Conservation (phyloP, 2,329 filamentous ascomycete species). For the Colletotrichum sp. region DNA sequence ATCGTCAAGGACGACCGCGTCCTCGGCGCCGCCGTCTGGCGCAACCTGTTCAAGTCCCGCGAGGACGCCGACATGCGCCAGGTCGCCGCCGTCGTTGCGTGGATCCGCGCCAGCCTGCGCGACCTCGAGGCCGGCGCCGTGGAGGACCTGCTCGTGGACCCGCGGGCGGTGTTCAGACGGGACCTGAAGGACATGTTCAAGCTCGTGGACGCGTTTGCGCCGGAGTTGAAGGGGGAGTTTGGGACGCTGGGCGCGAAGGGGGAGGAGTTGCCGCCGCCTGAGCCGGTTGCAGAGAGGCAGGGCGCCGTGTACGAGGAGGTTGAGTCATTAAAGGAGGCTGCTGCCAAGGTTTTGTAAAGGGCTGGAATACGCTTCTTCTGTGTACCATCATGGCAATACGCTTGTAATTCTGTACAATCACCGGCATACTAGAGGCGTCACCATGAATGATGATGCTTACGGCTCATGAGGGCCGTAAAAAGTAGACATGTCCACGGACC, state of each 20-base stretch:
- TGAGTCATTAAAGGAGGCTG: neutral
- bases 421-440: neutral
- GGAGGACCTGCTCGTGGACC: conserved; percentile 40
- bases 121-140: conserved; percentile 57
- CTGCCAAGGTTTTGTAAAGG: neutral
- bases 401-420: conserved; percentile 30
- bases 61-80: conserved; percentile 54
- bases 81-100: conserved; percentile 60
- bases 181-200: conserved; percentile 39
- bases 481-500: neutral
- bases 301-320: conserved; percentile 15
- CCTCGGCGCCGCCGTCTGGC: conserved; percentile 85
- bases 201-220: conserved; percentile 36
- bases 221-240: conserved; percentile 43
- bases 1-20: conserved; percentile 78
- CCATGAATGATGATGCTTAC: neutral
- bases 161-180: conserved; percentile 50
- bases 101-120: conserved; percentile 56
- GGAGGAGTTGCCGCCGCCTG: neutral
- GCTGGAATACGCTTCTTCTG: neutral
- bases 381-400: neutral
- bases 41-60: conserved; percentile 84
- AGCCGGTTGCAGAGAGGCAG: conserved; percentile 24
- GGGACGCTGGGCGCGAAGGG: conserved; percentile 32
- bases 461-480: neutral